Conservation (phyloP, 306 rosid species). For the Nissolia schottii region DNA sequence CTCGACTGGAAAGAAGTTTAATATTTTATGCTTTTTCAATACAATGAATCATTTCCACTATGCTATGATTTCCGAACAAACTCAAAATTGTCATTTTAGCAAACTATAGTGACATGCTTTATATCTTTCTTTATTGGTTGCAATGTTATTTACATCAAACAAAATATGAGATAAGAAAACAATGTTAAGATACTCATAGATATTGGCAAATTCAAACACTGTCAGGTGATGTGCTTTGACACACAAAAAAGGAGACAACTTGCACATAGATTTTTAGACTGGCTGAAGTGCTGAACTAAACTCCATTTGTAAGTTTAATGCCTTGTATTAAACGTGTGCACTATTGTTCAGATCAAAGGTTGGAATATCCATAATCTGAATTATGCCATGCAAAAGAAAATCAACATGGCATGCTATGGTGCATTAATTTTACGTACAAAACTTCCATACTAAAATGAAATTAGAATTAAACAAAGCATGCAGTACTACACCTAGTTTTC, state of each 20-base stretch:
- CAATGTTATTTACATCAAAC: not conserved
- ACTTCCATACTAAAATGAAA: not conserved
- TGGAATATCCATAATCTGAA: not conserved
- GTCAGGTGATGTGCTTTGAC: not conserved
- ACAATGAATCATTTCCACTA: not conserved
- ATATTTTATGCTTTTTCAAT: not conserved
- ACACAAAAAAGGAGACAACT: not conserved
- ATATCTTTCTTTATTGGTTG: not conserved
- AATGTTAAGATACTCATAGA: not conserved
- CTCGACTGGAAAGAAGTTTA: not conserved
- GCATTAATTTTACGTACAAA: not conserved
- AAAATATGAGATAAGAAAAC: not conserved
- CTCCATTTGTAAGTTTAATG: not conserved
- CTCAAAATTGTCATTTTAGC: not conserved
- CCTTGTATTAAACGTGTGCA: not conserved
- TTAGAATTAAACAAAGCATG: not conserved
- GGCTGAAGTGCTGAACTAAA: too few species aligned
- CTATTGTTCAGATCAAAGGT: not conserved
- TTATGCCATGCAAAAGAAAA: not conserved
- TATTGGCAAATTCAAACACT: not conserved
- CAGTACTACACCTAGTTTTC: not conserved
- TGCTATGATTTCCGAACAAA: not conserved
- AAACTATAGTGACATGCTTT: not conserved
- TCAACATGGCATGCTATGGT: not conserved
- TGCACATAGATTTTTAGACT: not conserved